Percentiles rank a stretch among this genome's conserved stretches.
Evolutionary conservation across 2,329 filamentous ascomycete species (phyloP).

Genomic region (Venturia nashicola): DNA sequence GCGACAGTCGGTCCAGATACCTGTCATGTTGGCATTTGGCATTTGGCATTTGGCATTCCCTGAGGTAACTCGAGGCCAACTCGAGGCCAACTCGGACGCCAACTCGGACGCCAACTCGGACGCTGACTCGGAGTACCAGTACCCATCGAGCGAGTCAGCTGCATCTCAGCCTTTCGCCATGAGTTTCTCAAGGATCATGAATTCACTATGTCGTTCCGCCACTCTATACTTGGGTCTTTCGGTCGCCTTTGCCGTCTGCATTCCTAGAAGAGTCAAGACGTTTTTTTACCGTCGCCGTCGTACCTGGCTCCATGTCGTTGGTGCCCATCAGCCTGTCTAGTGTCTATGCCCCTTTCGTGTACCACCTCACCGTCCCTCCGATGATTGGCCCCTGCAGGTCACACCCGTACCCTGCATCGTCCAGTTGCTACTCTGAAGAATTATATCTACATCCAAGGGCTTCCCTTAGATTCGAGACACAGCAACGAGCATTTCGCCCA

Average conservation of each 20-base stretch:
- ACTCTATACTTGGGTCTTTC: background rate
- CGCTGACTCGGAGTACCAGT: background rate
- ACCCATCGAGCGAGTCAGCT: background rate
- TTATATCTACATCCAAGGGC: background rate
- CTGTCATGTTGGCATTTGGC: too few relatives aligned
- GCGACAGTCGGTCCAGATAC: background rate
- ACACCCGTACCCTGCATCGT: constrained; percentile 15
- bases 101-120: too few relatives aligned
- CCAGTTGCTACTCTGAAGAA: background rate
- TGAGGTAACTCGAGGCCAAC: too few relatives aligned
- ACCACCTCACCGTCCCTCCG: background rate
- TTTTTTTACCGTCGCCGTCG: background rate
- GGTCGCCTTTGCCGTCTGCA: background rate
- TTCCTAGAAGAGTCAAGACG: background rate
- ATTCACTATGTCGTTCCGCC: too few relatives aligned
- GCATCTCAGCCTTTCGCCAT: background rate
- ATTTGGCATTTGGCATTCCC: too few relatives aligned
- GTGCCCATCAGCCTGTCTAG: background rate
- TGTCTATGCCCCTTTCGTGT: background rate
- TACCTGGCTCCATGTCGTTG: background rate
- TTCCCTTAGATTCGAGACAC: background rate
- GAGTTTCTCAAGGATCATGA: background rate
- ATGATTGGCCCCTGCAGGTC: background rate
- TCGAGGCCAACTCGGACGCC: too few relatives aligned
- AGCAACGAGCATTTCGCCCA: background rate